Conservation (phyloP, 1,284 basidiomycete genomes). For the Lentinula novae-zelandiae region DNA sequence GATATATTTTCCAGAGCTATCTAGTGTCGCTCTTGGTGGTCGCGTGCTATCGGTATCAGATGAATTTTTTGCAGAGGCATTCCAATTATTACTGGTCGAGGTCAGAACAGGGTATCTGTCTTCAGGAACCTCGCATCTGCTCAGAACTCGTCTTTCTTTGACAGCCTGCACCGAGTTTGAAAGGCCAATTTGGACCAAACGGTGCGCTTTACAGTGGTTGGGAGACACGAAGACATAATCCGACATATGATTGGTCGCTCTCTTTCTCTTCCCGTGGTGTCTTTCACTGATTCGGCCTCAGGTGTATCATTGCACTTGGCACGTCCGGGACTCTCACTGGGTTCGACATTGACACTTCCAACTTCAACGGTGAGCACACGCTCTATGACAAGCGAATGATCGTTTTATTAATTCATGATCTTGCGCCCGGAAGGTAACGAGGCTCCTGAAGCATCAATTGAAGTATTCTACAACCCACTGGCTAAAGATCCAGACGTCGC, state of each 20-base stretch:
- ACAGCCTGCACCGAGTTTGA: conserved; percentile 77
- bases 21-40: conserved; percentile 83
- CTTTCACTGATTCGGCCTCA: conserved; percentile 26
- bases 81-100: conserved; percentile 79
- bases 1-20: conserved; percentile 65
- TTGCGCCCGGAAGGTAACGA: conserved; percentile 71
- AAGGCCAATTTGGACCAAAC: conserved; percentile 95
- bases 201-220: conserved; percentile 95
- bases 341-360: conserved; percentile 94
- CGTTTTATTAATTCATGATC: conserved; percentile 4
- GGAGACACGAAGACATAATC: conserved; percentile 92
- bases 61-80: conserved; percentile 92
- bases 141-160: neutral
- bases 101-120: conserved; percentile 38
- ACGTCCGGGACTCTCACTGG: conserved; percentile 76
- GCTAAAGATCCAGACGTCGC: conserved; percentile 40
- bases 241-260: conserved; percentile 80
- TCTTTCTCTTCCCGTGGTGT: neutral
- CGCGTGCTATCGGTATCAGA: conserved; percentile 79
- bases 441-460: conserved; percentile 77
- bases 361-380: conserved; percentile 77
- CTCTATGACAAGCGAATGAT: neutral
- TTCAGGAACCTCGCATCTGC: neutral
- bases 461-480: conserved; percentile 52
- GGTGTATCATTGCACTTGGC: conserved; percentile 90